These are phyloP conservation scores for Neoscytalidium dimidiatum DNA, from an alignment of 2,329 filamentous ascomycete species.

Conservation along the genomic window DNA sequence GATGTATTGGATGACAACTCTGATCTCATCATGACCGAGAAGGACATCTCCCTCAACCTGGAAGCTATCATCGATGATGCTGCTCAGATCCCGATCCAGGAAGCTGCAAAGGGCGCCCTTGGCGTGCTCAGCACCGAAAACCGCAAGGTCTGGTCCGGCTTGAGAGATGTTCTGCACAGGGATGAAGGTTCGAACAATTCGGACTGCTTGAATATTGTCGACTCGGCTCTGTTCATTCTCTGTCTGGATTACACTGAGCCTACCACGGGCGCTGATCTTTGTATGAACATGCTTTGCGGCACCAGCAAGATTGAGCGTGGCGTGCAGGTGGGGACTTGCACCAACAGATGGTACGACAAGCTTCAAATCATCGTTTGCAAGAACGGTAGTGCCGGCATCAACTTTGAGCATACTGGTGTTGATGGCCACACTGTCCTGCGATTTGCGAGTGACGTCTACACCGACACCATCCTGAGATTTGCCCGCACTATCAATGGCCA, in stretches of 20 bases:
- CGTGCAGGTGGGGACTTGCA: conserved; percentile 95
- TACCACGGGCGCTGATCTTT: conserved; percentile 76
- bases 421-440: conserved; percentile 96
- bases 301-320: conserved; percentile 89
- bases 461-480: conserved; percentile 94
- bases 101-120: conserved; percentile 91
- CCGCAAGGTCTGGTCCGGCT: conserved; percentile 89
- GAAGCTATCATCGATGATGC: conserved; percentile 93
- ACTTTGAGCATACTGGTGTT: conserved; percentile 97
- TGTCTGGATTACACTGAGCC: conserved; percentile 94
- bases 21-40: conserved; percentile 96
- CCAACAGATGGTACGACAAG: conserved; percentile 99
- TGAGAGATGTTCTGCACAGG: conserved; percentile 82
- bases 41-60: conserved; percentile 86
- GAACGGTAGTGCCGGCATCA: conserved; percentile 97
- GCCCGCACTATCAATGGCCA: conserved; percentile 93
- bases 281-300: conserved; percentile 97
- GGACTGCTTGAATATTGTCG: conserved; percentile 92
- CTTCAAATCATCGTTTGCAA: conserved; percentile 98
- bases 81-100: conserved; percentile 82
- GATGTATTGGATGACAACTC: conserved; percentile 93
- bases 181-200: conserved; percentile 92
- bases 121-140: conserved; percentile 96
- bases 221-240: conserved; percentile 88
- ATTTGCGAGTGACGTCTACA: conserved; percentile 95